Evolutionary conservation across 2,329 filamentous ascomycete genomes (phyloP).

Genomic region (Botrytis deweyae): DNA sequence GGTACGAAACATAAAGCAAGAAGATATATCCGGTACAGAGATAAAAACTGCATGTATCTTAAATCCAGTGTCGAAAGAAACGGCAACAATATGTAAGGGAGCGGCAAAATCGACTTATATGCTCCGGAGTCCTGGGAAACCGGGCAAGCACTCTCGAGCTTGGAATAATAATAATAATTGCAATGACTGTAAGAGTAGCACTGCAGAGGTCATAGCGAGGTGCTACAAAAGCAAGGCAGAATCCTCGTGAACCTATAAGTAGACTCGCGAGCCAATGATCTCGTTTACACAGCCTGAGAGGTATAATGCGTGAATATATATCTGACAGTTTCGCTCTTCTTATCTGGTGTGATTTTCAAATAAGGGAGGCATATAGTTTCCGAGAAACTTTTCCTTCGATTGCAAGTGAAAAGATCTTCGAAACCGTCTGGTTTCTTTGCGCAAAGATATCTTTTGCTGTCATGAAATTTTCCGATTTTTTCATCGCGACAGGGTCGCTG

Average conservation of each 20-base stretch:
- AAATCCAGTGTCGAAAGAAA: background rate
- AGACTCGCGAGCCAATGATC: background rate
- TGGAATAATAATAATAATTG: background rate
- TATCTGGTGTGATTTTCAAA: background rate
- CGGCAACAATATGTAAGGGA: background rate
- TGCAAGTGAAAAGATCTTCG: background rate
- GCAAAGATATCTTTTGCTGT: background rate
- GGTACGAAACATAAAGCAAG: background rate
- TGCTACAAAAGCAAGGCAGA: background rate
- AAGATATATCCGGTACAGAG: background rate
- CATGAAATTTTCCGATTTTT: background rate
- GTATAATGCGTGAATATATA: background rate
- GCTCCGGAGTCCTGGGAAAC: background rate
- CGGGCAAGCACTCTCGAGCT: background rate
- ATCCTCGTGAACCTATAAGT: background rate
- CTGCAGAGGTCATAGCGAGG: background rate
- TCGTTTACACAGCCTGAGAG: background rate
- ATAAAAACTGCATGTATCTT: too few relatives aligned
- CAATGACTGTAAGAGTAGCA: background rate
- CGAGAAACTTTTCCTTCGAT: background rate
- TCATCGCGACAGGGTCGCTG: background rate
- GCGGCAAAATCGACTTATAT: background rate
- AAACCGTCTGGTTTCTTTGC: background rate
- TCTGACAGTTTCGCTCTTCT: background rate
- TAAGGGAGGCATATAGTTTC: background rate